phyloP scores from a whole-genome alignment of 192 early-diverging fungal genomes.

The Powellomyces hirtus region DNA sequence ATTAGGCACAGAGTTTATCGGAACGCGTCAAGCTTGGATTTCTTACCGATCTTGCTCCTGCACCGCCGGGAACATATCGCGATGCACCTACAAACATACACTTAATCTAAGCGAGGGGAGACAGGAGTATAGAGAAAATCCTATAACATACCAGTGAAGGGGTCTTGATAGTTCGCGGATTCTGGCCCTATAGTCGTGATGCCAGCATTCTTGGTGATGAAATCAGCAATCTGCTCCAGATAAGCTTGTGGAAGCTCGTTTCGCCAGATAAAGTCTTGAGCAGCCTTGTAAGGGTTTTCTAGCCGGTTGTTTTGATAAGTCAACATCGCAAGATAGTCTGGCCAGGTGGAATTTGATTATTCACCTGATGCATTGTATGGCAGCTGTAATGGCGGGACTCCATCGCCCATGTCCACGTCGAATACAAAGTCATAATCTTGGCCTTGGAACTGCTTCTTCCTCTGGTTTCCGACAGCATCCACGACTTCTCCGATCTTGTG shows the following conservation, averaged over 20 bases:
- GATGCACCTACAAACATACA: conserved; percentile 20
- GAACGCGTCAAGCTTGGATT: too few relatives aligned
- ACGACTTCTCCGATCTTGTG: conserved; percentile 90
- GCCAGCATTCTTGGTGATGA: conserved; percentile 84
- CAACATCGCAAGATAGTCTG: neutral
- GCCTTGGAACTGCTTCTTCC: conserved; percentile 81
- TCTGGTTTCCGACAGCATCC: conserved; percentile 71
- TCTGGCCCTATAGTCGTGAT: conserved; percentile 54
- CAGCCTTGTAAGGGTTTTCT: conserved; percentile 93
- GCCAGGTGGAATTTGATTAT: too few relatives aligned
- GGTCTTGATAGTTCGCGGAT: conserved; percentile 47
- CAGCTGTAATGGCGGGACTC: conserved; percentile 78
- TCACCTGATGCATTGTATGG: conserved; percentile 84
- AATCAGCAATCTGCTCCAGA: conserved; percentile 91
- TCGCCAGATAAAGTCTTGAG: conserved; percentile 82
- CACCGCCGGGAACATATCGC: conserved; percentile 28
- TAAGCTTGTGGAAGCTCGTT: conserved; percentile 80
- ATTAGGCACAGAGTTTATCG: too few relatives aligned
- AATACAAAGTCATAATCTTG: conserved; percentile 97
- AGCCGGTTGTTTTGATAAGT: neutral
- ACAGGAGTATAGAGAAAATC: too few relatives aligned
- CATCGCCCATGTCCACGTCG: conserved; percentile 90
- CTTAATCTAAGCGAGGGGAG: too few relatives aligned
- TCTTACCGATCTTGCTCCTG: neutral
- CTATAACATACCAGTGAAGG: conserved; percentile 63